These are phyloP conservation scores for Xylaria hypoxylon DNA, from an alignment of 2,329 filamentous ascomycete species.

Conservation along the genomic window DNA sequence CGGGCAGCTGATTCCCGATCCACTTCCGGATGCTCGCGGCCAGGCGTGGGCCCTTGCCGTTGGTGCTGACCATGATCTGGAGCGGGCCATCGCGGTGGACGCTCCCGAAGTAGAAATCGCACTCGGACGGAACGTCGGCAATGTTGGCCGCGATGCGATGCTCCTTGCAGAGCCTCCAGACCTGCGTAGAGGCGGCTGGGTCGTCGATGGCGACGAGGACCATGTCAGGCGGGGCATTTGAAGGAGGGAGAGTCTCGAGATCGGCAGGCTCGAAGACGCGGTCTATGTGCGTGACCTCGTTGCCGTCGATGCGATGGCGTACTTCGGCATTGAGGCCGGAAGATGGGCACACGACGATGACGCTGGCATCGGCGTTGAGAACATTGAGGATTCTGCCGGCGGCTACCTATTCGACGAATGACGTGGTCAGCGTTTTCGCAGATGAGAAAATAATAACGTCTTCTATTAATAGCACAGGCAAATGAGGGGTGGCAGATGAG, in stretches of 20 bases:
- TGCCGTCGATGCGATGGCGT: slow-evolving; percentile 78
- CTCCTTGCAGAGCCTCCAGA: slow-evolving; percentile 95
- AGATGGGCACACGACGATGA: slow-evolving; percentile 85
- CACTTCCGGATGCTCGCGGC: slow-evolving; percentile 86
- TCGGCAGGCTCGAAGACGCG: slow-evolving; percentile 88
- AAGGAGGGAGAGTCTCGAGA: slow-evolving; percentile 70
- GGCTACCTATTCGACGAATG: slow-evolving; percentile 74
- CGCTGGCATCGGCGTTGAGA: slow-evolving; percentile 88
- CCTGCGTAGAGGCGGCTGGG: slow-evolving; percentile 85
- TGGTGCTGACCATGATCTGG: slow-evolving; percentile 99
- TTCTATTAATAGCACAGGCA: background rate
- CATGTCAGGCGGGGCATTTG: slow-evolving; percentile 69
- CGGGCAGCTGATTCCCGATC: slow-evolving; percentile 81
- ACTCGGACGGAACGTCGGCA: slow-evolving; percentile 94
- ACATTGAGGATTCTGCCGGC: slow-evolving; percentile 93
- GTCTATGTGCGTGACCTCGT: slow-evolving; percentile 83
- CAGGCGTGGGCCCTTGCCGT: slow-evolving; percentile 92
- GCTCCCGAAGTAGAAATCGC: slow-evolving; percentile 98
- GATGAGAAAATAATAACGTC: background rate
- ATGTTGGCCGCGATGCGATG: slow-evolving; percentile 90
- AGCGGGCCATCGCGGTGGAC: slow-evolving; percentile 94
- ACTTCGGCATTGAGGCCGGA: slow-evolving; percentile 90
- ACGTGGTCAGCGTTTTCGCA: slow-evolving; percentile 32
- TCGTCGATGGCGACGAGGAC: slow-evolving; percentile 95
- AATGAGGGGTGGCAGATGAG: background rate